Conservation (phyloP, 2,329 filamentous ascomycete species). For the Amauroascus verrucosus region DNA sequence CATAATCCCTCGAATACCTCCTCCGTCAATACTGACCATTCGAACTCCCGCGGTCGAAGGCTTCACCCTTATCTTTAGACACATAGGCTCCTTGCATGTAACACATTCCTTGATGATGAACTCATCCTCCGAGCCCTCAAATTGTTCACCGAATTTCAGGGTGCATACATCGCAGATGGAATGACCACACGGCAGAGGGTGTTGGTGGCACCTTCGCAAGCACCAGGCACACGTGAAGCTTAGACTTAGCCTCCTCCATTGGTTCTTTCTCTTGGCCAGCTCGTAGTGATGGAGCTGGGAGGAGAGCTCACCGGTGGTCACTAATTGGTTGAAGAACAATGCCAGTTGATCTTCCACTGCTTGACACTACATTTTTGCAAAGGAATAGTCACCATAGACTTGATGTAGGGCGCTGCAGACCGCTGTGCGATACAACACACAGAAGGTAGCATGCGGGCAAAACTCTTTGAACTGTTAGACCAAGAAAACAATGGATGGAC, state of each 20-base stretch:
- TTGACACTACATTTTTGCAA: not conserved
- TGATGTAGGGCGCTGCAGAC: not conserved
- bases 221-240: not conserved
- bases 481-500: no score
- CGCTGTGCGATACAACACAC: conserved; percentile 12
- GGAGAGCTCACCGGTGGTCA: not conserved
- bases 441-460: conserved; percentile 14
- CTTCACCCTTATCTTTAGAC: conserved; percentile 18
- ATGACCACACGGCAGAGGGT: not conserved
- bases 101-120: not conserved
- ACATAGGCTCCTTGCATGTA: not conserved
- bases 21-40: conserved; percentile 23
- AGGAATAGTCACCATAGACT: not conserved
- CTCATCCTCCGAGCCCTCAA: not conserved
- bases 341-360: not conserved
- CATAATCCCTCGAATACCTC: conserved; percentile 20
- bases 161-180: not conserved
- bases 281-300: not conserved
- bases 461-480: conserved; percentile 12
- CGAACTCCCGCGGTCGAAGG: conserved; percentile 20
- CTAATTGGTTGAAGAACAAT: not conserved
- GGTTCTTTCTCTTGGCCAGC: not conserved
- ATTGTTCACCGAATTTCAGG: not conserved
- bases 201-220: not conserved
- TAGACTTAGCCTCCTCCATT: not conserved